Evolutionary conservation across 768 basidiomycete genomes (phyloP).

Genomic region (Serendipita sp.): DNA sequence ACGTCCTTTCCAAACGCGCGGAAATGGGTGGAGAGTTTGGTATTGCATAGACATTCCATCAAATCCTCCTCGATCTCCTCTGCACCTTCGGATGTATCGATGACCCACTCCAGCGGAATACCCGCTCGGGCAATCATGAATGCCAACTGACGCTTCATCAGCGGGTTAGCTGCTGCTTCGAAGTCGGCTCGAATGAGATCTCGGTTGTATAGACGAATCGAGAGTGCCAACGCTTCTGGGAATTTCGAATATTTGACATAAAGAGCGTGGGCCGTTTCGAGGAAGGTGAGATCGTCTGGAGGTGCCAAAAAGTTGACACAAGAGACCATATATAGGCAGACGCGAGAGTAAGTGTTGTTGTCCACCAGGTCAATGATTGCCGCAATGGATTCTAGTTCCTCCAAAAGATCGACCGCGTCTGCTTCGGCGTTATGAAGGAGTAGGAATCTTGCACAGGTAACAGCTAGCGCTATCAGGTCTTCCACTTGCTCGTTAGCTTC

Average conservation of each 20-base stretch:
- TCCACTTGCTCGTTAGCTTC: conserved; percentile 33
- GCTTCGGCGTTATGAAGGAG: conserved; percentile 92
- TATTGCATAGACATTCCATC: conserved; percentile 71
- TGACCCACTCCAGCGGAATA: conserved; percentile 79
- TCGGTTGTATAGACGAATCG: conserved; percentile 68
- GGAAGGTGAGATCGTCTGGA: conserved; percentile 81
- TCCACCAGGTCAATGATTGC: conserved; percentile 67
- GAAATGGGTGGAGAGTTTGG: conserved; percentile 69
- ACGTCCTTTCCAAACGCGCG: conserved; percentile 86
- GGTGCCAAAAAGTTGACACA: conserved; percentile 83
- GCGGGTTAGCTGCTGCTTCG: conserved; percentile 77
- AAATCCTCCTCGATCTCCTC: conserved; percentile 53
- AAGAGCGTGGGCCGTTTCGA: conserved; percentile 73
- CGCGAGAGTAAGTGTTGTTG: conserved; percentile 69
- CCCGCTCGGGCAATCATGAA: conserved; percentile 86
- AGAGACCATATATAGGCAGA: conserved; percentile 94
- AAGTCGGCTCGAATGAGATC: conserved; percentile 77
- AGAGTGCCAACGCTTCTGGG: conserved; percentile 77
- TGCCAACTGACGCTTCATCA: conserved; percentile 91
- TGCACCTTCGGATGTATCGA: conserved; percentile 33
- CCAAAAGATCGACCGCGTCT: conserved; percentile 88
- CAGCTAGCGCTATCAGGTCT: conserved; percentile 57
- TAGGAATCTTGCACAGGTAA: conserved; percentile 78
- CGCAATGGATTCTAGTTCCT: conserved; percentile 82
- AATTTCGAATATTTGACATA: conserved; percentile 77